Evolutionary conservation across 2,329 filamentous ascomycete species (phyloP), one percentile per base, ranked within the genome.

Genomic region (Cercospora sp.): DNA sequence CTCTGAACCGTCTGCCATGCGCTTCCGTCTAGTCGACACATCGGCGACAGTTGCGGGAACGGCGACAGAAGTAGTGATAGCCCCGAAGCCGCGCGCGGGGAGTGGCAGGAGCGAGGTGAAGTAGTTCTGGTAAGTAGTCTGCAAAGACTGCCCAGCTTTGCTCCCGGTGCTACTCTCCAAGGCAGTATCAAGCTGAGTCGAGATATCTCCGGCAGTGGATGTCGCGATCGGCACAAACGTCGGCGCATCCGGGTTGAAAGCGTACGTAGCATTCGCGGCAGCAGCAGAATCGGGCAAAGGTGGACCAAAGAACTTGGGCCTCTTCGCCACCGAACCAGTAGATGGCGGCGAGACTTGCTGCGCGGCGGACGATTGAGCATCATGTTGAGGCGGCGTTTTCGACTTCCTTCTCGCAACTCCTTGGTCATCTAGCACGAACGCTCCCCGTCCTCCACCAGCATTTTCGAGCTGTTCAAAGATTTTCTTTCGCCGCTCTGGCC

Each of bases 401-500:
- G 64, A 61, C 49, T 66, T 61, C 55, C 18, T 61, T 51, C 57
- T 59, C 13, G 59, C 30, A 5, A 63, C 37, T 60, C 30, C 59
- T 63, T 40, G 68, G n/a, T 73, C 69, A 24, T 65, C 53, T 30
- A 73, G 61, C 13, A 73, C 55, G 51, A 73, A 73, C 49, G 71
- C 71, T 53, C 70, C 67, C 28, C 70, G 71, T 13, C 71, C 71
- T 40, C 63, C 70, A 21, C 68, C 68, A 32, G 65, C 61, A 26
- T 58, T 61, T 49, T 73, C 71, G 18, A 73, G 65, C 66, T 74
- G 71, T 34, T 73, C 71, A 21, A 74, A 74, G 51, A 73, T 73
- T 61, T 73, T 73, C 67, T 72, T 74, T 12, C 74, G 67, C 16
- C 73, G 68, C 65, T 74, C 73, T 28, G 73, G 75, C 75, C 70